These are phyloP conservation scores for Heliosperma pusillum DNA, from an alignment of 148 eudicot species.

Conservation along the genomic window DNA sequence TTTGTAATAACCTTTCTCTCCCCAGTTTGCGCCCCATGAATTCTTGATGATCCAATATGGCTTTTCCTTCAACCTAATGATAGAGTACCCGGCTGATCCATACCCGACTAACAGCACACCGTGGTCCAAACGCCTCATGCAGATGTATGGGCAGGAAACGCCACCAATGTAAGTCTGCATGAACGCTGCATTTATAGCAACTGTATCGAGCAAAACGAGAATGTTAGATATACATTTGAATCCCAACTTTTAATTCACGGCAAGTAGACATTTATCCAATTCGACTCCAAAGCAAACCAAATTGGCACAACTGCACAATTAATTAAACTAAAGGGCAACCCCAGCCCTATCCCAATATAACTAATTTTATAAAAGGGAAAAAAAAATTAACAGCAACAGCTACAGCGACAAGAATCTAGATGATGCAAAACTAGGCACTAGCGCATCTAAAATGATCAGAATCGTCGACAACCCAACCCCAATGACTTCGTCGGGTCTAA, in stretches of 20 bases:
- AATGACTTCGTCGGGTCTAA: too few species aligned
- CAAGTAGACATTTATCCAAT: too few species aligned
- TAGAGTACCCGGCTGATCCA: slow-evolving; percentile 61
- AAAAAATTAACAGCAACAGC: too few species aligned
- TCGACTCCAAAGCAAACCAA: too few species aligned
- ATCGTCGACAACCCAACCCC: too few species aligned
- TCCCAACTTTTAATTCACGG: not conserved
- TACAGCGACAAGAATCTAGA: too few species aligned
- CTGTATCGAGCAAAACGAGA: slow-evolving; percentile 34
- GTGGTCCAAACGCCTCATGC: slow-evolving; percentile 62
- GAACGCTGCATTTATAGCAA: slow-evolving; percentile 71
- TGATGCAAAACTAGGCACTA: too few species aligned
- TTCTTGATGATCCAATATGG: slow-evolving; percentile 90
- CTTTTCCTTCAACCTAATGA: slow-evolving; percentile 65
- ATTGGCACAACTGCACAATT: too few species aligned
- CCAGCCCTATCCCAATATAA: too few species aligned
- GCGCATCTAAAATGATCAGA: too few species aligned
- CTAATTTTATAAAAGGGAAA: too few species aligned
- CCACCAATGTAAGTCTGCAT: slow-evolving; percentile 80
- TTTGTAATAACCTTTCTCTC: slow-evolving; percentile 73
- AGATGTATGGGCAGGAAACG: slow-evolving; percentile 79
- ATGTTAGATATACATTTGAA: not conserved
- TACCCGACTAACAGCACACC: slow-evolving; percentile 81
- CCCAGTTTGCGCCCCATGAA: slow-evolving; percentile 84
- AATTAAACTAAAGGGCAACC: too few species aligned